These are phyloP conservation scores for Verticillium albo-atrum DNA, from an alignment of 2,329 filamentous ascomycete genomes.

Conservation along the genomic window DNA sequence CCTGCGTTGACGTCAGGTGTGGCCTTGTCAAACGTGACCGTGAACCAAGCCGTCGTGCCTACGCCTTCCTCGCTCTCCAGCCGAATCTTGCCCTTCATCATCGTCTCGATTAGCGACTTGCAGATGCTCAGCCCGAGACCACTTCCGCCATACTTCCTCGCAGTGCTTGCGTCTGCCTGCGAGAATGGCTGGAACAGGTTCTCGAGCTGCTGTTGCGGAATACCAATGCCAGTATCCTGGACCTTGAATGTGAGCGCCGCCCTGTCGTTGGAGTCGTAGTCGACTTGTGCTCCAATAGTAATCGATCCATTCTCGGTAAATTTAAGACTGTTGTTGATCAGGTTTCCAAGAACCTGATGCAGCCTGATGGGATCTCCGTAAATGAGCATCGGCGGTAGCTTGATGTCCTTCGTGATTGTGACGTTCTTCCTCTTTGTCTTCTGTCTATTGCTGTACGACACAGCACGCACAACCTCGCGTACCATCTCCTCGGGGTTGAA, in stretches of 20 bases:
- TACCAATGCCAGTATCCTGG: slow-evolving; percentile 86
- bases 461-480: slow-evolving; percentile 60
- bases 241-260: slow-evolving; percentile 82
- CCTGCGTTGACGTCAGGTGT: slow-evolving; percentile 55
- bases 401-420: slow-evolving; percentile 65
- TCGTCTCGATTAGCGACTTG: slow-evolving; percentile 88
- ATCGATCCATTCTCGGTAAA: slow-evolving; percentile 86
- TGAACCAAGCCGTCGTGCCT: slow-evolving; percentile 73
- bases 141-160: slow-evolving; percentile 86
- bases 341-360: slow-evolving; percentile 70
- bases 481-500: slow-evolving; percentile 66
- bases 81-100: slow-evolving; percentile 82
- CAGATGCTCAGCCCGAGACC: slow-evolving; percentile 90
- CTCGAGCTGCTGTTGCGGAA: slow-evolving; percentile 73
- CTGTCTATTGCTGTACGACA: slow-evolving; percentile 61
- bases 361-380: slow-evolving; percentile 63
- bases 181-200: slow-evolving; percentile 91
- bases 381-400: slow-evolving; percentile 67
- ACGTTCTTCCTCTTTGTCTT: slow-evolving; percentile 60
- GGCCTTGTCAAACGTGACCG: slow-evolving; percentile 80
- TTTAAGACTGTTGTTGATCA: slow-evolving; percentile 90
- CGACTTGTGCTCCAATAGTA: slow-evolving; percentile 72
- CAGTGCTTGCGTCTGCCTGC: slow-evolving; percentile 86
- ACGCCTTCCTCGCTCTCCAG: slow-evolving; percentile 71
- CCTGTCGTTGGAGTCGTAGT: slow-evolving; percentile 64